A percentile compares a stretch with the other conserved stretches of the same genome.
phyloP scores from a whole-genome alignment of 2,329 filamentous ascomycete species.

The Epichloe glyceriae region DNA sequence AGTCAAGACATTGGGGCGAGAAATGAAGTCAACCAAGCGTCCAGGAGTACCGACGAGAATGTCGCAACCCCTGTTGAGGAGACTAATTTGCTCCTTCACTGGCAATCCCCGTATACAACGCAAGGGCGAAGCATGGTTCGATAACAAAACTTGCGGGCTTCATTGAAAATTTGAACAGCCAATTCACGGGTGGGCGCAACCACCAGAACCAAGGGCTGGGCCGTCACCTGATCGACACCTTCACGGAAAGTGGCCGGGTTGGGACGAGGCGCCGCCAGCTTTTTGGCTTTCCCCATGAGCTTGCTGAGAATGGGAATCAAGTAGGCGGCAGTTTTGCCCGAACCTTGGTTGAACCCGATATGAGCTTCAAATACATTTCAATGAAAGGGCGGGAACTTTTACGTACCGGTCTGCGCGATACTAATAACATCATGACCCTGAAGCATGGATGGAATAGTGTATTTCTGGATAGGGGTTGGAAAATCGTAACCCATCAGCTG shows the following conservation, averaged over 20 bases:
- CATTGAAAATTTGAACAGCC: conserved; percentile 89
- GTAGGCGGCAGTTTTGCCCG: conserved; percentile 91
- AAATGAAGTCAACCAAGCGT: conserved; percentile 73
- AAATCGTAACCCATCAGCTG: conserved; percentile 53
- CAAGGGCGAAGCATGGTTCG: conserved; percentile 88
- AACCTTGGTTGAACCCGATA: conserved; percentile 42
- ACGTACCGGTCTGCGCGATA: conserved; percentile 80
- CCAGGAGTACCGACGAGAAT: conserved; percentile 81
- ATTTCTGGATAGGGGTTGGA: conserved; percentile 82
- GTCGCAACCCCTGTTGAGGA: conserved; percentile 76
- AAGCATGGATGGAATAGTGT: conserved; percentile 67
- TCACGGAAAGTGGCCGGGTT: conserved; percentile 44
- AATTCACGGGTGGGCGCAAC: conserved; percentile 82
- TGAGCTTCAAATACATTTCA: neutral
- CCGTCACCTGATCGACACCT: conserved; percentile 40
- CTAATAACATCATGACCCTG: conserved; percentile 72
- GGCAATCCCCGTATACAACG: conserved; percentile 81
- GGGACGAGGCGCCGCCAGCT: conserved; percentile 66
- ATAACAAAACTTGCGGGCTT: conserved; percentile 85
- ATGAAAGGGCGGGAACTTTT: neutral
- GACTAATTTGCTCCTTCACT: conserved; percentile 51
- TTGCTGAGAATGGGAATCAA: conserved; percentile 79
- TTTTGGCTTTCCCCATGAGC: conserved; percentile 92
- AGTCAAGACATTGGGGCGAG: conserved; percentile 53
- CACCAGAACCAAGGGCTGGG: conserved; percentile 79